Evolutionary conservation across 2,329 filamentous ascomycete genomes (phyloP).

Genomic region (Ascochyta rabiei): DNA sequence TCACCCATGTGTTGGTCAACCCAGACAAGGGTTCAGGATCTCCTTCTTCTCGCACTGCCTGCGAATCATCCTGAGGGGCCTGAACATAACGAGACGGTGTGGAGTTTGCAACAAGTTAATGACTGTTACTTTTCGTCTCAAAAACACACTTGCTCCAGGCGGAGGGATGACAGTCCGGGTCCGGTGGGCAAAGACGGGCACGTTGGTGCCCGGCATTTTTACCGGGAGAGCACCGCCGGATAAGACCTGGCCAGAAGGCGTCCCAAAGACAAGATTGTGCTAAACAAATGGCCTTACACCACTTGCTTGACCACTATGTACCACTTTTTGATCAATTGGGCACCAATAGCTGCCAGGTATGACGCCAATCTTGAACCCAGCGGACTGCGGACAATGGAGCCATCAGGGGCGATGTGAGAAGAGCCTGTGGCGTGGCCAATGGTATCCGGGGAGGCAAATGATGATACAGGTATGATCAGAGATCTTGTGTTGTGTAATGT

Average conservation of each 20-base stretch:
- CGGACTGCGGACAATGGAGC: background rate
- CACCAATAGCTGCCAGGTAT: background rate
- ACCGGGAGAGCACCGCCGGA: background rate
- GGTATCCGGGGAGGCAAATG: background rate
- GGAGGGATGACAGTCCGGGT: background rate
- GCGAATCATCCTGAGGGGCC: constrained; percentile 17
- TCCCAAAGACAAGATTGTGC: background rate
- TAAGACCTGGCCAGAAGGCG: background rate
- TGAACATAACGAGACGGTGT: constrained; percentile 15
- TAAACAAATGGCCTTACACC: background rate
- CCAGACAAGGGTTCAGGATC: constrained; percentile 4
- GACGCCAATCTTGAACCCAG: background rate
- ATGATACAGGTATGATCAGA: too few species aligned
- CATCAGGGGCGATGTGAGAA: background rate
- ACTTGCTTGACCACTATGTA: background rate
- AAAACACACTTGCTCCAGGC: background rate
- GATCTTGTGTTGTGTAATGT: too few species aligned
- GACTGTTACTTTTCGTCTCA: background rate
- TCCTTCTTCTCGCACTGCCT: background rate
- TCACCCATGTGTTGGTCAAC: constrained; percentile 19
- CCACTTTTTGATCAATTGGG: background rate
- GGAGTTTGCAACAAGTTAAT: background rate
- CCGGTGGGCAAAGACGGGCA: background rate
- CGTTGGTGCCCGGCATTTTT: background rate
- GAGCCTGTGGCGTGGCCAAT: background rate